A percentile compares a stretch with the other conserved stretches of the same genome.
Conservation (phyloP, 2,329 filamentous ascomycete species). For the Mycogone perniciosa region DNA sequence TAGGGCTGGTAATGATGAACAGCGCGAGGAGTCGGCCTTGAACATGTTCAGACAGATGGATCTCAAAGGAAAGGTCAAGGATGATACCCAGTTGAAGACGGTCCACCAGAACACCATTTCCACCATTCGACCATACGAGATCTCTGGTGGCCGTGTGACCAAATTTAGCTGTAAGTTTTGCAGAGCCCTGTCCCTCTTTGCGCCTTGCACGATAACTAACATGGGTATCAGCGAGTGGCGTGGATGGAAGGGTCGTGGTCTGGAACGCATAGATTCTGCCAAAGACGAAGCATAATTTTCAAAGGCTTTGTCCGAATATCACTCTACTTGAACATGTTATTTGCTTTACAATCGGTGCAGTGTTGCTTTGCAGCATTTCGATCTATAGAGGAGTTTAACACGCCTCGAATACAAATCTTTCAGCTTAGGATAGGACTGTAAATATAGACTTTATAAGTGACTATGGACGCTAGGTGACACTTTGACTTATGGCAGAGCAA, state of each 20-base stretch:
- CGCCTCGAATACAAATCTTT: too few species aligned
- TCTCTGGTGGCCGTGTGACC: constrained; percentile 54
- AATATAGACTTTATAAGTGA: neutral
- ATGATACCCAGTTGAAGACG: constrained; percentile 91
- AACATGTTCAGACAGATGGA: constrained; percentile 99
- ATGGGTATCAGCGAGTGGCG: constrained; percentile 58
- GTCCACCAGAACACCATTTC: constrained; percentile 95
- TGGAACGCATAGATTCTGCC: constrained; percentile 47
- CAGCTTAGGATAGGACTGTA: too few species aligned
- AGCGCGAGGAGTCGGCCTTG: constrained; percentile 81
- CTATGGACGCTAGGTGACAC: neutral
- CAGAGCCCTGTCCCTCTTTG: neutral
- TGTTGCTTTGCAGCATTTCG: too few species aligned
- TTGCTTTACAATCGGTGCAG: too few species aligned
- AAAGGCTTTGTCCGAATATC: too few species aligned
- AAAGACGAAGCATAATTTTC: neutral
- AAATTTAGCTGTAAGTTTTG: constrained; percentile 78
- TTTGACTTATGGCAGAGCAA: constrained; percentile 56
- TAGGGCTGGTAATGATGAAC: constrained; percentile 52
- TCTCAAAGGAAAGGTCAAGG: constrained; percentile 83
- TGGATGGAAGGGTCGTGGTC: constrained; percentile 76
- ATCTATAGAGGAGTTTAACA: too few species aligned
- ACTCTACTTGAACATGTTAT: too few species aligned
- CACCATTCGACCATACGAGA: constrained; percentile 71
- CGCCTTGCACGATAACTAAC: constrained; percentile 21